Percentiles rank a stretch among this genome's conserved stretches.
Conservation (phyloP, 495 filamentous ascomycete species). For the Chlorociboria aeruginascens region DNA sequence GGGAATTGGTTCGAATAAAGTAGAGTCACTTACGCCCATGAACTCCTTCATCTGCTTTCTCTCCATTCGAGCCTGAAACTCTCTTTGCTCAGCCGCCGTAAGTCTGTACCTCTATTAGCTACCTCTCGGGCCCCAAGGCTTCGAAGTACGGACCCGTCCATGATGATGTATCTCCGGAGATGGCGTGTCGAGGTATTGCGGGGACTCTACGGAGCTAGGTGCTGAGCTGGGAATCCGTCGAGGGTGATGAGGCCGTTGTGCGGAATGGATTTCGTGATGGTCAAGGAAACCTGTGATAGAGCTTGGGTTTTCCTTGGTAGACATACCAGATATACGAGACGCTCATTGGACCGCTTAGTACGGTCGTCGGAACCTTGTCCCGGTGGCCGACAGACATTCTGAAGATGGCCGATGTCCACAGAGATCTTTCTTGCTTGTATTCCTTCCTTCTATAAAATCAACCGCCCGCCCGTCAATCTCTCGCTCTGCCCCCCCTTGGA, state of each 20-base stretch:
- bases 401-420: too few relatives aligned
- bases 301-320: too few relatives aligned
- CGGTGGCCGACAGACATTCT: too few relatives aligned
- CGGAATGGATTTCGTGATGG: background rate
- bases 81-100: constrained; percentile 71
- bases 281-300: too few relatives aligned
- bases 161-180: constrained; percentile 1
- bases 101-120: constrained; percentile 33
- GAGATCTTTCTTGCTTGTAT: too few relatives aligned
- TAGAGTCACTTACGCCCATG: constrained; percentile 60
- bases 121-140: background rate
- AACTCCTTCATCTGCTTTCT: constrained; percentile 98
- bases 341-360: too few relatives aligned
- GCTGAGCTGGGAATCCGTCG: background rate
- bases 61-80: constrained; percentile 86
- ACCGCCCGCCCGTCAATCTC: too few relatives aligned
- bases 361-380: too few relatives aligned
- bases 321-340: too few relatives aligned
- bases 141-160: constrained; percentile 16
- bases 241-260: background rate
- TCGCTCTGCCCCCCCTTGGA: too few relatives aligned
- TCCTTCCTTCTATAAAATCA: too few relatives aligned
- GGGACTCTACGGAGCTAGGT: too few relatives aligned
- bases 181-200: background rate
- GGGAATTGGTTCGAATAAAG: background rate